Base-by-base conservation (phyloP, 208 protist species). In the Leishmania guyanensis region DNA sequence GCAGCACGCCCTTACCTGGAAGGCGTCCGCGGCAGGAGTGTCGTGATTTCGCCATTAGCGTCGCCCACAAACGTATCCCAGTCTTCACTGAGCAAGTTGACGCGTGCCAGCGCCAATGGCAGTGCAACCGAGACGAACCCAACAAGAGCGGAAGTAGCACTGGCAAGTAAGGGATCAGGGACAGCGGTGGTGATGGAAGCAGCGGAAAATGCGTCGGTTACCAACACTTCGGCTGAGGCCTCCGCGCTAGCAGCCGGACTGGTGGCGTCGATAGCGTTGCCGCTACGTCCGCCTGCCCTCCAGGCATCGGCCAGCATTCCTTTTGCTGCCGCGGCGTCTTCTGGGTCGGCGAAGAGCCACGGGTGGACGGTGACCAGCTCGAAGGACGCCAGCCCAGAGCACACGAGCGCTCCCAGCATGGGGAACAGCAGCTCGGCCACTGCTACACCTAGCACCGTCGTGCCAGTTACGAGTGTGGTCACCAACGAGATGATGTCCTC, bases 1-100 rank as follows among this genome's bases (percentile, higher is more conserved):
- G 88, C 87, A 20, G 88, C 86, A 0, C 48, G 88, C 16, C 80
- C 84, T 22, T 93, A 92, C 79, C 64, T 62, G 39, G 75, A 88
- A 50, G 78, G 80, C 9, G 73, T 85, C 10, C 70, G 71, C 20
- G 84, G 79, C 39, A 91, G 85, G 79, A 83, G 78, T 58, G 84
- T 83, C 14, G 26, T 79, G 71, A 43, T 85, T 50, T 50, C 65
- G 1, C 79, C 86, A 0, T 33, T 72, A n/a, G 26, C 22, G 58
- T 79, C 76, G 20, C 76, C 76, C 17, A 73, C 69, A 48, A 71
- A 5, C 20, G 6, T 43, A 22, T 29, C 66, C 1, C 36, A 6
- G 50, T 71, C 66, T 6, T 71, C 26, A 9, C 22, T 20, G 22
- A n/a, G 43, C 17, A 50, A 9, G 0, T 14, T 39, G 26, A 17